Evolutionary conservation across 2,329 filamentous ascomycete species (phyloP), one percentile per base, ranked within the genome.

Genomic region (Nigrospora sphaerica): DNA sequence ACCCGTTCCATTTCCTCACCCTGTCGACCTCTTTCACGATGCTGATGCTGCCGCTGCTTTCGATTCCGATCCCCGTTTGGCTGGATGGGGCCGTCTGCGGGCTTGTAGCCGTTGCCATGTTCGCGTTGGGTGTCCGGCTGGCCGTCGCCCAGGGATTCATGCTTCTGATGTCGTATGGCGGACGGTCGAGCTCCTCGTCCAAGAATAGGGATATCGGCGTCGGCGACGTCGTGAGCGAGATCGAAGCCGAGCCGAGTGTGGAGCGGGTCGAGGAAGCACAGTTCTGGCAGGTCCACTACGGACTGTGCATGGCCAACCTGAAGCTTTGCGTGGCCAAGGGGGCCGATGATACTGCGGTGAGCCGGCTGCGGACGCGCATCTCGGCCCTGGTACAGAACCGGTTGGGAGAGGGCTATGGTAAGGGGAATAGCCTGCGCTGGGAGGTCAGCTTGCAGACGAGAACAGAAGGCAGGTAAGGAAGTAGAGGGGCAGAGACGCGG

Each of bases 211-310:
- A 74, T 12, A 63, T 65, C 18, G 74, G 80, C 4, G 82, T 93
- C 2, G 75, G 80, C 4, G 82, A 85, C 18, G 84, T 95, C n/a
- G 74, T 96, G 57, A 79, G 80, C 46, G 89, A 95, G 63, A 91
- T 98, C 44, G 85, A 90, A 62, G 77, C 82, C 2, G 90, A 96
- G 57, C 81, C 86, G 2, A 77, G 78, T 46, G 82, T 97, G 23
- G 78, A 78, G 39, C 77, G 78, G 1, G 82, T 98, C 40, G 88
- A 96, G 48, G 91, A 96, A 59, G 92, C 91, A 2, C 84, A 90
- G 61, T 95, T 98, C 66, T 98, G 93, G 93, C 93, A 98, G 70
- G 93, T 96, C 13, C 93, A 98, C 67, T 96, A 97, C 63, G 91
- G 92, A 2, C 74, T 97, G 36, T 95, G 90, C 61, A 95, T 97